phyloP scores from a whole-genome alignment of 1,139 yeast genomes.

The Taphrina wiesneri region DNA sequence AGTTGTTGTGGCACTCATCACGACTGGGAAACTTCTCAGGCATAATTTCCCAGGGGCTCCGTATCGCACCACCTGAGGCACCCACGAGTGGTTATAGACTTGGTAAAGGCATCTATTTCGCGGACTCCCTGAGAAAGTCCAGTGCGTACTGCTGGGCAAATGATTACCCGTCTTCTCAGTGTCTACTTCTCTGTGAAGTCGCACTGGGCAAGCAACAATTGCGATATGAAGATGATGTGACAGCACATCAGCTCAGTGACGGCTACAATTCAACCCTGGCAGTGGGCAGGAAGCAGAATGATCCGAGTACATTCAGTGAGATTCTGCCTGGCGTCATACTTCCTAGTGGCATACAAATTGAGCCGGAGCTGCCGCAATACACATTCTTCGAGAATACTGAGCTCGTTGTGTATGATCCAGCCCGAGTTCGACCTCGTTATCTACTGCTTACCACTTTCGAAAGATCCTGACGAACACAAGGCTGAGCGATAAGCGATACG shows the following conservation, averaged over 20 bases:
- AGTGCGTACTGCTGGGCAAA: constrained; percentile 16
- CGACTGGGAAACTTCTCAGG: constrained; percentile 22
- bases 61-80: constrained; percentile 26
- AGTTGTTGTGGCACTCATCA: constrained; percentile 25
- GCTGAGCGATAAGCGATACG: background rate
- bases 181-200: constrained; percentile 24
- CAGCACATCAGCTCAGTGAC: background rate
- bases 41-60: constrained; percentile 15
- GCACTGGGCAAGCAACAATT: constrained; percentile 15
- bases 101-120: constrained; percentile 28
- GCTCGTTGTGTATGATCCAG: constrained; percentile 24
- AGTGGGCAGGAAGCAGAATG: constrained; percentile 21
- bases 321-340: constrained; percentile 3
- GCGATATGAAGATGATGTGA: constrained; percentile 8
- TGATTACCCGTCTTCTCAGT: constrained; percentile 7
- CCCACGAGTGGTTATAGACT: constrained; percentile 21
- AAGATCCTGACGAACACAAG: background rate
- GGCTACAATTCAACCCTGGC: constrained; percentile 13
- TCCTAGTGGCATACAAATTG: constrained; percentile 6
- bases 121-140: constrained; percentile 14
- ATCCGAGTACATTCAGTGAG: background rate
- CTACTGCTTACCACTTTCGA: constrained; percentile 15
- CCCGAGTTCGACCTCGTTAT: constrained; percentile 12
- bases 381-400: constrained; percentile 13
- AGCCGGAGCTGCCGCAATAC: background rate